phyloP scores from a whole-genome alignment of 2,329 filamentous ascomycete species.

The Cryphonectria parasitica region DNA sequence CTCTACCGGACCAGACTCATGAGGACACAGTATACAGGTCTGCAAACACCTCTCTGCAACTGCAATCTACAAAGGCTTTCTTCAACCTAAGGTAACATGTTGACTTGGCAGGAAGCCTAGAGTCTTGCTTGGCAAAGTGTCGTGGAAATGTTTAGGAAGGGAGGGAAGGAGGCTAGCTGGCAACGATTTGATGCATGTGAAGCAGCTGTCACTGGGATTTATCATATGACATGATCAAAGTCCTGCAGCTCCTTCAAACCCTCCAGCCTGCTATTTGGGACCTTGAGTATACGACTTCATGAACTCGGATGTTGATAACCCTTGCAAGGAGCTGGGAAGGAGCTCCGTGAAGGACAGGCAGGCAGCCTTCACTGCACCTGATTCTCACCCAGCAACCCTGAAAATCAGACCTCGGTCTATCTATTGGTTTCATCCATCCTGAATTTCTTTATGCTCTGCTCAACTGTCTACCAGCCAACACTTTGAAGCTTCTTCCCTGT shows the following conservation, averaged over 20 bases:
- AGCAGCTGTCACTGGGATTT: not conserved
- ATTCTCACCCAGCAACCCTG: not conserved
- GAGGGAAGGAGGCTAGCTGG: not conserved
- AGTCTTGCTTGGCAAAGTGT: not conserved
- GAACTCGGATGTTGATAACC: not conserved
- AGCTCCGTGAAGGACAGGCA: not conserved
- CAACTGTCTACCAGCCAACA: not conserved
- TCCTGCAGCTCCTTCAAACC: not conserved
- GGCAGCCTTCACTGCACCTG: not conserved
- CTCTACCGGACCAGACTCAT: not conserved
- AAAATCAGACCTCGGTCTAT: not conserved
- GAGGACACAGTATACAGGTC: not conserved
- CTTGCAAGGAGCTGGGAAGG: conserved; percentile 1
- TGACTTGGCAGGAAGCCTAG: not conserved
- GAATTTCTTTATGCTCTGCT: not conserved
- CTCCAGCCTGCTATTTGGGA: not conserved
- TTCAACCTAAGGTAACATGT: not conserved
- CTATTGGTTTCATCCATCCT: not conserved
- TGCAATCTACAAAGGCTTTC: not conserved
- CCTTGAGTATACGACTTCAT: not conserved
- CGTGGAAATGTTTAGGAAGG: not conserved
- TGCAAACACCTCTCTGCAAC: not conserved
- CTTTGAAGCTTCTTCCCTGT: not conserved
- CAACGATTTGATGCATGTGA: not conserved
- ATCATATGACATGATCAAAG: not conserved